Base-by-base conservation (phyloP, 2,329 filamentous ascomycete genomes). In the Claviceps sp. region DNA sequence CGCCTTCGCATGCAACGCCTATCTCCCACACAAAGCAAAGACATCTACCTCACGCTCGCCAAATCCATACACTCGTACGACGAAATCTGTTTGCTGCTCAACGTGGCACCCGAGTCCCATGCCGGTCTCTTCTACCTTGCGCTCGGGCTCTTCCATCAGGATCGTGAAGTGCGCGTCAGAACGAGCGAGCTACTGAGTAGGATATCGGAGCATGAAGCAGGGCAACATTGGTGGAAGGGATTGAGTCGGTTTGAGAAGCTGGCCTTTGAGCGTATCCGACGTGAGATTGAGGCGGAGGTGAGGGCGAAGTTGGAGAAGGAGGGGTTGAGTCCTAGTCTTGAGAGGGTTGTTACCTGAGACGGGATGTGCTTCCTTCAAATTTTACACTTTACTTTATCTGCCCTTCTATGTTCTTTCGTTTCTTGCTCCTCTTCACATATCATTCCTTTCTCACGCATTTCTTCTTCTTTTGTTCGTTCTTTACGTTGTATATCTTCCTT, bases 111-210 rank as follows among this genome's bases (percentile, higher is more conserved):
- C 7, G 88, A 95, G 68, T 86, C 82, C 29, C 88, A 93, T 60
- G 86, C 85, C 0, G 93, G 88, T 0, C 75, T 97, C 3, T 97
- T 97, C 65, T 95, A 96, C 60, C 70, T 98, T 26, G 87, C 85
- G 5, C 77, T 97, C 49, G 93, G 93, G 0, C 73, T 98, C 5
- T 96, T 97, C 65, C 93, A 98, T 70, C 88, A 89, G 51, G 82
- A 90, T 57, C 75, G 77, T 38, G 85, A 88, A 49, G 90, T 96
- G 11, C 78, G 93, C 38, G 70, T 85, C 59, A 82, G 81, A 51
- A 86, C 88, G 2, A 84, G 88, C 1, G 86, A 86, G 54, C 70
- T 98, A 38, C 68, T 98, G 22, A 88, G 91, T 58, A 78, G 89
- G 22, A 82, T 98, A 51, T 79, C 82, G 58, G 82, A 85, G 52